Percentiles rank a stretch among this genome's conserved stretches.
Evolutionary conservation across 192 early-diverging fungal species (phyloP).

Genomic region (Backusella psychrophila): DNA sequence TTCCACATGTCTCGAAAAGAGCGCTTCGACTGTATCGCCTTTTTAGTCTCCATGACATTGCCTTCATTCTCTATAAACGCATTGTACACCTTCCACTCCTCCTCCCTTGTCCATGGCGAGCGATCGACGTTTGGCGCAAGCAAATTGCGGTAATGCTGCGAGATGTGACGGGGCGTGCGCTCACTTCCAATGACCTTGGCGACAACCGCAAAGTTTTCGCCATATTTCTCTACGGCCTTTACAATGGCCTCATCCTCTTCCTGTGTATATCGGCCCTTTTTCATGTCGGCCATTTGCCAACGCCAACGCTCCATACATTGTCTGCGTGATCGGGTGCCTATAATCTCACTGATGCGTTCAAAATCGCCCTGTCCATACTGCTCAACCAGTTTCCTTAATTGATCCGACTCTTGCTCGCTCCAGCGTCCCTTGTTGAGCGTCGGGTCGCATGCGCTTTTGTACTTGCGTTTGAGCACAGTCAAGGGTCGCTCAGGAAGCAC

Average conservation of each 20-base stretch:
- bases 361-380: background rate
- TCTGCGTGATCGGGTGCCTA: background rate
- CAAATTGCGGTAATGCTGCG: slow-evolving; percentile 22
- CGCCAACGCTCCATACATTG: slow-evolving; percentile 17
- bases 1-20: slow-evolving; percentile 29
- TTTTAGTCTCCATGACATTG: slow-evolving; percentile 6
- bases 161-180: slow-evolving; percentile 24
- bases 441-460: background rate
- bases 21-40: background rate
- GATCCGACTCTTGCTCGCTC: slow-evolving; percentile 10
- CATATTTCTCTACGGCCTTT: slow-evolving; percentile 7
- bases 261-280: slow-evolving; percentile 16
- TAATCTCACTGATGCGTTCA: background rate
- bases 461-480: background rate
- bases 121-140: slow-evolving; percentile 23
- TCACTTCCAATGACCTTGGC: slow-evolving; percentile 6
- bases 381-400: background rate
- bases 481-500: background rate
- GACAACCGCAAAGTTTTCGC: slow-evolving; percentile 22
- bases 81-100: background rate
- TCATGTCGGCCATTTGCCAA: background rate
- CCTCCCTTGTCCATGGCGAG: slow-evolving; percentile 16
- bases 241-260: slow-evolving; percentile 20
- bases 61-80: background rate
- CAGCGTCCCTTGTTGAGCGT: background rate